These are phyloP conservation scores for Viridothelium virens DNA, from an alignment of 495 filamentous ascomycete species.

Conservation along the genomic window DNA sequence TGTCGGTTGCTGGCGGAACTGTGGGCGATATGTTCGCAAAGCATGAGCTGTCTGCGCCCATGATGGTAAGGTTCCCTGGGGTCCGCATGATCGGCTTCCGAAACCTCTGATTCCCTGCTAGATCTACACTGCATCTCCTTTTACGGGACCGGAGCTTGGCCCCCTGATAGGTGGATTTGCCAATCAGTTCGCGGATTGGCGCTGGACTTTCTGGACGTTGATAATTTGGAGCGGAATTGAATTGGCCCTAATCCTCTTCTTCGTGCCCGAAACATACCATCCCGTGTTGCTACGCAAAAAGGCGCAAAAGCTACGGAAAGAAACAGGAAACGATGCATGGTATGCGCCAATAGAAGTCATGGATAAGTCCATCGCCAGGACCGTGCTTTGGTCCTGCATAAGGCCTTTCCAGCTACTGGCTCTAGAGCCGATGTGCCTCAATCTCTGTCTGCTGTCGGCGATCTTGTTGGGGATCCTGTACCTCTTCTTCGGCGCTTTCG, in stretches of 20 bases:
- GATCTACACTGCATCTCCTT: conserved; percentile 66
- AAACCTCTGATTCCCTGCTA: conserved; percentile 9
- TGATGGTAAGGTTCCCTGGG: conserved; percentile 45
- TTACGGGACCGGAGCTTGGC: conserved; percentile 44
- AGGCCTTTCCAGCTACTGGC: conserved; percentile 76
- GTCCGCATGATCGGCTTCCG: conserved; percentile 13
- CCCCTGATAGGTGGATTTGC: conserved; percentile 64
- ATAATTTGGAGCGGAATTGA: conserved; percentile 69
- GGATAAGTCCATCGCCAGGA: conserved; percentile 59
- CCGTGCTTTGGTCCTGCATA: conserved; percentile 62
- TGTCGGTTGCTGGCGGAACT: conserved; percentile 84
- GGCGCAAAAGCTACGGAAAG: conserved; percentile 60
- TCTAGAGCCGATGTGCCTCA: conserved; percentile 69
- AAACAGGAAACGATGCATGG: conserved; percentile 70
- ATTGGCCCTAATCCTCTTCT: conserved; percentile 54
- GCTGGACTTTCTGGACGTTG: conserved; percentile 86
- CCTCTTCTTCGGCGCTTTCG: conserved; percentile 91
- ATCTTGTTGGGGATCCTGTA: conserved; percentile 83
- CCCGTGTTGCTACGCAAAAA: conserved; percentile 67
- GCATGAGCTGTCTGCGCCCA: conserved; percentile 63
- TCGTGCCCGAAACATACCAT: conserved; percentile 90
- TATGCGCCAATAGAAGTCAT: conserved; percentile 74
- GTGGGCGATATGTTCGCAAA: conserved; percentile 81
- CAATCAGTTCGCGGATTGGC: conserved; percentile 69
- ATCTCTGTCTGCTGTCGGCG: conserved; percentile 78